Evolutionary conservation across 2,329 filamentous ascomycete species (phyloP), one percentile per base, ranked within the genome.

Genomic region (Hysterium pulicare): DNA sequence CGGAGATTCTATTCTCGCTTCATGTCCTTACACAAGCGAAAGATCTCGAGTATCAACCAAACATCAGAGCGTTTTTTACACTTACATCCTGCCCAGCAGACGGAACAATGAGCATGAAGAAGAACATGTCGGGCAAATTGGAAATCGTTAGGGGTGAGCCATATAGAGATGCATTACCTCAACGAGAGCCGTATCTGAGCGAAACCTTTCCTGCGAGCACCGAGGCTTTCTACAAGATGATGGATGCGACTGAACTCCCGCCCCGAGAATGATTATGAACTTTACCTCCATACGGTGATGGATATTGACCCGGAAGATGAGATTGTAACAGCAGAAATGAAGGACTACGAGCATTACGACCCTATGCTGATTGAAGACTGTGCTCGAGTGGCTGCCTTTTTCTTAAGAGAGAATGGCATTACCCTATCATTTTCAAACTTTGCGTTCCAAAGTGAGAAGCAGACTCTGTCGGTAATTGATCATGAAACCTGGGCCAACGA

Each of bases 1-100:
- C 43, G 4, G 42, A 47, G 42, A 19, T 37, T 17, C 34, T 37
- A 28, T 28, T 28, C 13, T 28, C 24, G 13, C 24, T 28, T 28
- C 24, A 28, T 28, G 13, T 28, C 13, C 24, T 28, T 28, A 8
- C 24, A 13, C 7, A 13, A 28, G 13, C 24, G 8, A 28, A 28
- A 13, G 24, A 28, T 13, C 8, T 13, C 7, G 13, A 28, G 13
- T n/a, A n/a, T n/a, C n/a, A n/a, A n/a, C n/a, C n/a, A n/a, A 13
- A 28, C 8, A 28, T 28, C 24, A 13, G 13, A 28, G 24, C 24
- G 13, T 28, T 13, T 8, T 28, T 28, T 13, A 28, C 24, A 8
- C 24, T 28, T 8, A 28, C 24, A 28, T 28, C 24, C 13, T 28
- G 24, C 13, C 24, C 24, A 28, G 24, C 24, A 28, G 24, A 28